Base-by-base conservation (phyloP, 352 stramenopile genomes). In the Phytophthora multivora region DNA sequence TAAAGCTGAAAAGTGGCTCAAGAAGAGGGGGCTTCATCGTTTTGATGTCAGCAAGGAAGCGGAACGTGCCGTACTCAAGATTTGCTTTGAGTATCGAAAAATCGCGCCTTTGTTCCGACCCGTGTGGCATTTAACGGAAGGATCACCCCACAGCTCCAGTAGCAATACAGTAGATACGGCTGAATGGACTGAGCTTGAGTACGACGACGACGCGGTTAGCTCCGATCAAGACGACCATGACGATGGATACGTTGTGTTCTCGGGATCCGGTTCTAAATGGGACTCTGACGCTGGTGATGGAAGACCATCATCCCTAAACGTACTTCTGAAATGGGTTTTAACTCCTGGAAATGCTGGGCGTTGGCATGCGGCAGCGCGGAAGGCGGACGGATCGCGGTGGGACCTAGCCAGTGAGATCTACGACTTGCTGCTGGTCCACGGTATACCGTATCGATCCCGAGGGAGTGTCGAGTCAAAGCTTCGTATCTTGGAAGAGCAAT, bases 271-370 rank as follows among this genome's bases (percentile, higher is more conserved):
- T 16, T n/a, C 38, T 12, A 58, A 45, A 51, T 65, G 57, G 57
- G 30, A 65, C 39, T 57, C 57, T 31, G 55, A 63, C 15, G 36
- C 11, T 19, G 19, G 43, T 11, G n/a, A 51, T n/a, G 55, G 36
- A 28, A 31, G 35, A 18, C 35, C 40, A 15, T 65, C 57, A 3
- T 65, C 57, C 12, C n/a, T 65, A 11, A 33, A 45, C 7, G 39
- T 59, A 31, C 28, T 65, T 8, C 28, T 65, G 30, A 39, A 52
- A 16, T 65, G 57, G 39, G 28, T 52, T 28, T 4, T 40, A 40
- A 65, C 28, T 38, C 30, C 57, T 7, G 57, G 57, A 9, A 65
- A 65, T 47, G 48, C 48, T 48, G 47, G 7, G 2, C 48, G 57
- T 18, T 65, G 59, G 59, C 45, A 45, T 8, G 45, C 48, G 43